Percentiles rank a stretch among this genome's conserved stretches.
These are phyloP conservation scores for Trichoderma reesei DNA, from an alignment of 495 filamentous ascomycete genomes.

Conservation along the genomic window DNA sequence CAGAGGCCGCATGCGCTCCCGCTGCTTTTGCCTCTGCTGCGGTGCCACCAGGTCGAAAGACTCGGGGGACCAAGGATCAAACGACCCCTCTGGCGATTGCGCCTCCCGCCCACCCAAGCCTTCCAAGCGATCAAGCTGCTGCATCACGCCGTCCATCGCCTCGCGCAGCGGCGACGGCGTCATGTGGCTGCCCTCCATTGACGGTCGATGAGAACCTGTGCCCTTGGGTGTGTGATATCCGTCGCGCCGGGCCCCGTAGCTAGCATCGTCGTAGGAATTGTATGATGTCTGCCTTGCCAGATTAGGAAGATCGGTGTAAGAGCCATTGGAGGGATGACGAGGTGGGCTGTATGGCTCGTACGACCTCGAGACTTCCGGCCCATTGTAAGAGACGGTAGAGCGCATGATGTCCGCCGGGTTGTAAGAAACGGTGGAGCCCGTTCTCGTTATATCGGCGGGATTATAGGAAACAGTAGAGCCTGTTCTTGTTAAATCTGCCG, in stretches of 20 bases:
- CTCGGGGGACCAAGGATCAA: constrained; percentile 86
- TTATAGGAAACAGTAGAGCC: not conserved
- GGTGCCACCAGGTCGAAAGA: constrained; percentile 59
- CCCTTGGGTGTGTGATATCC: constrained; percentile 40
- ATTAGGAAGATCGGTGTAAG: constrained; percentile 19
- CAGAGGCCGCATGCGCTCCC: constrained; percentile 44
- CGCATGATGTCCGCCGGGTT: not conserved
- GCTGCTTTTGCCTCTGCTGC: constrained; percentile 27
- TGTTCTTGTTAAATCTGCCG: not conserved
- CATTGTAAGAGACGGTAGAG: not conserved
- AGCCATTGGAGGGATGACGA: constrained; percentile 12
- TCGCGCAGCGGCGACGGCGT: constrained; percentile 87
- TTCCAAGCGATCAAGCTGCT: constrained; percentile 84
- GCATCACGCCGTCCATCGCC: constrained; percentile 98
- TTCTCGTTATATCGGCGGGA: not conserved
- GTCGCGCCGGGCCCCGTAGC: constrained; percentile 13
- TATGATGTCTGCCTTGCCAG: constrained; percentile 20
- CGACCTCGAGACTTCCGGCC: not conserved
- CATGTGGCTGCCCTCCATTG: constrained; percentile 33
- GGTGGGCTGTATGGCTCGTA: not conserved
- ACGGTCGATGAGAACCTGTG: not conserved
- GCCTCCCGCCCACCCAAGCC: constrained; percentile 62
- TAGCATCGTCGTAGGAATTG: constrained; percentile 16
- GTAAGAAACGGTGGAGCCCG: not conserved
- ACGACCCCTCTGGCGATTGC: constrained; percentile 42